Evolutionary conservation across 345 rosid genomes (phyloP).

Genomic region (Eucalyptus viminalis): DNA sequence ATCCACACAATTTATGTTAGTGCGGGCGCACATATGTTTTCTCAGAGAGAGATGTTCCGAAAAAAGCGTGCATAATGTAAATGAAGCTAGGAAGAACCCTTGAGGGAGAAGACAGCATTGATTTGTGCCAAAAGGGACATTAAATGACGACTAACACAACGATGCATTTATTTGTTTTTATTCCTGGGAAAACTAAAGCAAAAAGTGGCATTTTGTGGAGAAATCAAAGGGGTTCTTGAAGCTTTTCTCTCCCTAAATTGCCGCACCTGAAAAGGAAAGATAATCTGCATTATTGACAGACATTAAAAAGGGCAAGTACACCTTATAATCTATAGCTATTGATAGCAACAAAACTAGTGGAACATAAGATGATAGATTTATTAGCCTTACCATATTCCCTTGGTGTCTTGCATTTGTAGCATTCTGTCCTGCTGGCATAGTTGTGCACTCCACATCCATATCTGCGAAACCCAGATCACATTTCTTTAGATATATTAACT

Average conservation of each 20-base stretch:
- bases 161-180: background rate
- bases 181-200: background rate
- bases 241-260: background rate
- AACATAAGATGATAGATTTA: background rate
- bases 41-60: background rate
- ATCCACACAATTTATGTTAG: background rate
- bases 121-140: background rate
- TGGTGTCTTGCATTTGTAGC: slow-evolving; percentile 81
- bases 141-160: background rate
- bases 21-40: background rate
- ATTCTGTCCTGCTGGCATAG: slow-evolving; percentile 83
- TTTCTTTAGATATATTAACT: background rate
- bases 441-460: slow-evolving; percentile 68
- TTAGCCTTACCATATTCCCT: slow-evolving; percentile 34
- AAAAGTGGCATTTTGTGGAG: background rate
- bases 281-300: background rate
- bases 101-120: background rate
- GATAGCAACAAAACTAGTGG: background rate
- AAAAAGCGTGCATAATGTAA: background rate
- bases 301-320: background rate
- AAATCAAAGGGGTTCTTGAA: background rate
- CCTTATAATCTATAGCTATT: background rate
- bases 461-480: background rate
- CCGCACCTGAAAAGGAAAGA: slow-evolving; percentile 14
- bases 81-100: background rate